Base-by-base conservation (phyloP, 2,329 filamentous ascomycete genomes). In the Blastomyces percursus region DNA sequence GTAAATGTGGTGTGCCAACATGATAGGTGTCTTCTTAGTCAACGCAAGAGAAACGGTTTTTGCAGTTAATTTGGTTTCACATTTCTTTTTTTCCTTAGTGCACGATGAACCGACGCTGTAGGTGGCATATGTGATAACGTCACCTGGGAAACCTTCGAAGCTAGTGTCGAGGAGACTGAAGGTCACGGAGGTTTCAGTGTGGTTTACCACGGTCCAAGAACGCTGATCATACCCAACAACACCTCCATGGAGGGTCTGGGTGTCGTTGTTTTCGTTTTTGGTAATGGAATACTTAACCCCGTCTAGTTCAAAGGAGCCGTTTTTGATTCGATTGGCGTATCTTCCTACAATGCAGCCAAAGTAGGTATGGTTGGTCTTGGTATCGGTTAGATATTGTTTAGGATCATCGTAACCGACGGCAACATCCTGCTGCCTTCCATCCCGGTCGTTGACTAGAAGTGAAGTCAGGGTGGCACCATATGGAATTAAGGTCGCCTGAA, bases 281-380 rank as follows among this genome's bases (percentile, higher is more conserved):
- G 79, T 76, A 40, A 82, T 76, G 35, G 82, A 72, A 64, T 79
- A 82, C 3, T 71, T 74, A 21, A 73, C 67, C 24, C 75, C 77
- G 61, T 81, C 77, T 62, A 84, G 73, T 27, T 74, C 74, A 70
- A 84, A 84, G 3, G 81, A 82, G 60, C 80, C 80, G 63, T 83
- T 83, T 73, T 79, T 82, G 71, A 82, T 82, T 48, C 80, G 78
- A 68, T 82, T 82, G 62, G 80, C 80, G 71, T 82, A 82, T 57
- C 80, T 77, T 62, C 80, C 80, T 16, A 80, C 78, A 6, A 79
- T 70, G 1, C 79, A 70, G 21, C 78, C 79, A 64, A 79, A 79
- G 71, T 72, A 80, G 58, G 77, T 80, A 67, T 79, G 77, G 57
- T 77, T 77, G 40, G 77, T 79, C 64, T 76, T 68, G 9, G 74